A percentile compares a stretch with the other conserved stretches of the same genome.
phyloP scores from a whole-genome alignment of 2,329 filamentous ascomycete species.

The Scopulariopsis brevicaulis region DNA sequence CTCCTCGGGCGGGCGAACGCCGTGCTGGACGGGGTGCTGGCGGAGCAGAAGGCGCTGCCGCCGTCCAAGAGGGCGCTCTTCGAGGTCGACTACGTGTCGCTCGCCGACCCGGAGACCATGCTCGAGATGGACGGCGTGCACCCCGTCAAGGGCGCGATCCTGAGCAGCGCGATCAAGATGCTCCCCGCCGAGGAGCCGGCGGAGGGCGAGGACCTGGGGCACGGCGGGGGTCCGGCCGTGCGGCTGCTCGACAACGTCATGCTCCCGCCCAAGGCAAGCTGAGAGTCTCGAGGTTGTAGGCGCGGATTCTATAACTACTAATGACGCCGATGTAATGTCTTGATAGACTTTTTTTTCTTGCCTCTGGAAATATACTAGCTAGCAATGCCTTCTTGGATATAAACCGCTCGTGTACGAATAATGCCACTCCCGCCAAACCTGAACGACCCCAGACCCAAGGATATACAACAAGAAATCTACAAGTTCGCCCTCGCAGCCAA shows the following conservation, averaged over 20 bases:
- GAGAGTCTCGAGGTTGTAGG: background rate
- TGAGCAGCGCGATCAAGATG: constrained; percentile 91
- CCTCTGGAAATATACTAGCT: background rate
- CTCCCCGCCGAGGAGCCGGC: constrained; percentile 60
- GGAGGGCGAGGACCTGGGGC: constrained; percentile 64
- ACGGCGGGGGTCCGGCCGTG: constrained; percentile 61
- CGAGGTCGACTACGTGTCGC: constrained; percentile 84
- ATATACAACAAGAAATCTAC: constrained; percentile 14
- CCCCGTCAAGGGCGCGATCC: constrained; percentile 58
- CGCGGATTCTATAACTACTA: background rate
- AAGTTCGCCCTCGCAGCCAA: constrained; percentile 39
- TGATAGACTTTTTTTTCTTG: background rate
- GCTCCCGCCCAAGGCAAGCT: constrained; percentile 29
- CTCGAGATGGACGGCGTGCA: constrained; percentile 68
- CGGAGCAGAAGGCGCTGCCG: constrained; percentile 49
- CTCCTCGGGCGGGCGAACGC: constrained; percentile 63
- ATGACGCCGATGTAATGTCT: background rate
- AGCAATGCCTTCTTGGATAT: background rate
- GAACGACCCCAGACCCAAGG: background rate
- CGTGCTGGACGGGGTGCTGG: constrained; percentile 41
- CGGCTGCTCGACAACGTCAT: constrained; percentile 92
- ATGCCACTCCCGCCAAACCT: background rate
- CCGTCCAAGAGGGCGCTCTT: constrained; percentile 56
- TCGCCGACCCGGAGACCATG: constrained; percentile 77
- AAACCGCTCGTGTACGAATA: background rate